These are phyloP conservation scores for Solanum hybrid DNA, from an alignment of 305 asterid species.

Conservation along the genomic window DNA sequence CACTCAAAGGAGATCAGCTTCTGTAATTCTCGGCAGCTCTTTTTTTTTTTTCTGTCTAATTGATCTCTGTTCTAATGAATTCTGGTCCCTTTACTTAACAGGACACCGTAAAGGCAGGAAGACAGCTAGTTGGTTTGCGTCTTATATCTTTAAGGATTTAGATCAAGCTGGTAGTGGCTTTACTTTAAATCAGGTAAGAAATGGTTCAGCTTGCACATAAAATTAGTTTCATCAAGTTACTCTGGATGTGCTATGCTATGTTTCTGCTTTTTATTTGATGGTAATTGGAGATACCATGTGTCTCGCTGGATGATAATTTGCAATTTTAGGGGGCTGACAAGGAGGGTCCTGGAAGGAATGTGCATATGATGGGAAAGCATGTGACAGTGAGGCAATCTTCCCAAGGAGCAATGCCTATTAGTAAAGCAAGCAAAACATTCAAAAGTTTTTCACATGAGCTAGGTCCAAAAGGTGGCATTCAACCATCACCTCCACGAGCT, in stretches of 20 bases:
- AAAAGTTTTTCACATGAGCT: slow-evolving; percentile 94
- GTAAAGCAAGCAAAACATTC: slow-evolving; percentile 42
- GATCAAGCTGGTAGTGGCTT: slow-evolving; percentile 38
- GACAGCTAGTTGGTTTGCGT: slow-evolving; percentile 71
- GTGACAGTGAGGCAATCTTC: slow-evolving; percentile 24
- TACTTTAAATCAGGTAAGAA: slow-evolving; percentile 15
- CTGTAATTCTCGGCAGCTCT: neutral
- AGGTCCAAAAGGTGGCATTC: slow-evolving; percentile 77
- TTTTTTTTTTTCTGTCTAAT: neutral
- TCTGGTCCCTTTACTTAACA: slow-evolving; percentile 18
- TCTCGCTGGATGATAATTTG: slow-evolving; percentile 37
- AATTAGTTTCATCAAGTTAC: neutral
- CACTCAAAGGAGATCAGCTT: neutral
- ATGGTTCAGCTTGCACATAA: neutral
- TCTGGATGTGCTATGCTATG: neutral
- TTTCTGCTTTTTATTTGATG: neutral
- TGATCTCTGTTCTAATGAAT: neutral
- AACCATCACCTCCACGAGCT: slow-evolving; percentile 58
- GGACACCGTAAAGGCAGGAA: slow-evolving; percentile 69
- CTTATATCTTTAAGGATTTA: slow-evolving; percentile 56
- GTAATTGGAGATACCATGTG: slow-evolving; percentile 3
- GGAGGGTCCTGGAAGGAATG: slow-evolving; percentile 37
- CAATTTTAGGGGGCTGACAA: slow-evolving; percentile 32
- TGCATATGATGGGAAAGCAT: slow-evolving; percentile 33
- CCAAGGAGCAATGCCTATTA: slow-evolving; percentile 29